These are phyloP conservation scores for Mycena leptocephala DNA, from an alignment of 768 basidiomycete species.

Conservation along the genomic window DNA sequence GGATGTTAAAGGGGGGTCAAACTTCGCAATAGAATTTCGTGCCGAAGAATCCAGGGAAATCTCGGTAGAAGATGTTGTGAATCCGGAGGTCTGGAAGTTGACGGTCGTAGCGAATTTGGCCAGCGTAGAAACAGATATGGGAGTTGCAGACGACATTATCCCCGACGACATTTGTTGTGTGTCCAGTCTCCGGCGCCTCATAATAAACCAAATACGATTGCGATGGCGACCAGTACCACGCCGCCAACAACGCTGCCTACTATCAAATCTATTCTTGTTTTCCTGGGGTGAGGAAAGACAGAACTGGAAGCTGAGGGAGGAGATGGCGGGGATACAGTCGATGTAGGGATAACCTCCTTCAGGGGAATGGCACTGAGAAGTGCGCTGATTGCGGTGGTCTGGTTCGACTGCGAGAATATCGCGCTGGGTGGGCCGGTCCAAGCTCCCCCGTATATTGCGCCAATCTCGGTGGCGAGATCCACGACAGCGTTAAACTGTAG, in stretches of 20 bases:
- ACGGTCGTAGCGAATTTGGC: not conserved
- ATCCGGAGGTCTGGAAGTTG: not conserved
- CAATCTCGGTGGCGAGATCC: not conserved
- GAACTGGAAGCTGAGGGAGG: not conserved
- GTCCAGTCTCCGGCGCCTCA: not conserved
- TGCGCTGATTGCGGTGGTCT: not conserved
- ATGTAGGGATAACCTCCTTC: not conserved
- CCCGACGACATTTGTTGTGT: not conserved
- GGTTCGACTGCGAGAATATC: not conserved
- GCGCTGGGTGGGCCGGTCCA: slow-evolving; percentile 16
- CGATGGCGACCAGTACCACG: not conserved
- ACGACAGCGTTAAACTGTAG: slow-evolving; percentile 15
- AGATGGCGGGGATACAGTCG: not conserved
- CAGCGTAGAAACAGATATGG: not conserved
- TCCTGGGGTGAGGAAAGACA: not conserved
- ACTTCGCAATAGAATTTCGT: too few species aligned
- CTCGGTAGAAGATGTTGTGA: not conserved
- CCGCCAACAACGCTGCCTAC: not conserved
- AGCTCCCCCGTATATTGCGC: not conserved
- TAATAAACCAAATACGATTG: not conserved
- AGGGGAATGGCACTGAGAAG: not conserved
- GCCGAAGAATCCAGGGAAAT: not conserved
- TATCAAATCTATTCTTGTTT: not conserved
- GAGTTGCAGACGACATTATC: not conserved
- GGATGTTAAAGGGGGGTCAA: not conserved